These are phyloP conservation scores for Vitis labrusca DNA, from an alignment of 164 flowering plant species.

Conservation along the genomic window DNA sequence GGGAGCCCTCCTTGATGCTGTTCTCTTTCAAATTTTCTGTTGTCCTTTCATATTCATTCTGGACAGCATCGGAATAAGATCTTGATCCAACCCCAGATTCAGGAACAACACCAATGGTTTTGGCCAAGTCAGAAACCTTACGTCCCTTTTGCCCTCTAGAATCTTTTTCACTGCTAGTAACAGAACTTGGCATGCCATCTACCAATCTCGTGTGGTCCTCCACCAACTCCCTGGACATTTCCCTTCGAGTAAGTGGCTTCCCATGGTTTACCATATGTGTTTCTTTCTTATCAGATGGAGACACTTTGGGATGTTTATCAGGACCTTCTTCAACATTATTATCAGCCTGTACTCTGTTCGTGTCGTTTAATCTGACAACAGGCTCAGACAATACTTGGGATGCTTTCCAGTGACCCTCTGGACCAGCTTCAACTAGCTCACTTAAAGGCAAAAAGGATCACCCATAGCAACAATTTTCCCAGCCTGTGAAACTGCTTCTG, in stretches of 20 bases:
- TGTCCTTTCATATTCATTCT: constrained; percentile 17
- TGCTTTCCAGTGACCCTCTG: constrained; percentile 62
- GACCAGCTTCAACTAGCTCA: constrained; percentile 66
- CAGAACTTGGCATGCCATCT: constrained; percentile 31
- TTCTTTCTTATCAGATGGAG: constrained; percentile 26
- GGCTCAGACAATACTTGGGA: constrained; percentile 28
- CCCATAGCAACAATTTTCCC: constrained; percentile 86
- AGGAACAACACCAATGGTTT: constrained; percentile 31
- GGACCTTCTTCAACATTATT: constrained; percentile 20
- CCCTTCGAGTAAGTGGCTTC: constrained; percentile 23
- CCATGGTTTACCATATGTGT: constrained; percentile 8
- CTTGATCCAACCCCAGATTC: constrained; percentile 37
- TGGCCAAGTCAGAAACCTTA: constrained; percentile 32
- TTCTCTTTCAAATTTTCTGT: constrained; percentile 25
- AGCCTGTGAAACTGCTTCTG: constrained; percentile 94
- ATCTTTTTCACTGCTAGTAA: constrained; percentile 29
- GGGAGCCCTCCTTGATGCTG: constrained; percentile 62
- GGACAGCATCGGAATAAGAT: constrained; percentile 16
- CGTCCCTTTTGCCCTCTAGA: constrained; percentile 28
- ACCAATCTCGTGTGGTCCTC: constrained; percentile 23
- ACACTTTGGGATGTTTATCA: constrained; percentile 18
- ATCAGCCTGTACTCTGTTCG: constrained; percentile 13
- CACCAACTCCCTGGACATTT: constrained; percentile 14
- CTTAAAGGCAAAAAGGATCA: constrained; percentile 68
- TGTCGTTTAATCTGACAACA: constrained; percentile 21